Conservation (phyloP, 2,329 filamentous ascomycete species). For the Tolypocladium cylindrosporum region DNA sequence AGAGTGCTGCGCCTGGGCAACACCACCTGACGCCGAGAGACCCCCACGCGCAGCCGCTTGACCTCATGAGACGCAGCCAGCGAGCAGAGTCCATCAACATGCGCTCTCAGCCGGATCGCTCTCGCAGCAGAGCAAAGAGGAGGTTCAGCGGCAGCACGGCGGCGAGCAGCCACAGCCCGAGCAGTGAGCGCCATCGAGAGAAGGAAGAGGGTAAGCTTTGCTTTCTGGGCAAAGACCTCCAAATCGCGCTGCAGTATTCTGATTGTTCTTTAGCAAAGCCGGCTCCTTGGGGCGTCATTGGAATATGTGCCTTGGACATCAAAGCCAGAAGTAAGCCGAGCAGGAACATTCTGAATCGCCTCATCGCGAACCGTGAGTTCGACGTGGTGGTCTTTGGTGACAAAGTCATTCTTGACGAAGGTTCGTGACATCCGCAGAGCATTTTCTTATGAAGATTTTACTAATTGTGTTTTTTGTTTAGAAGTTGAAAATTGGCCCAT, state of each 20-base stretch:
- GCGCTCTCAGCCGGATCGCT: conserved; percentile 42
- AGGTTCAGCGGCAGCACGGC: conserved; percentile 73
- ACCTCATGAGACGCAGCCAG: conserved; percentile 35
- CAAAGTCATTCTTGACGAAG: conserved; percentile 95
- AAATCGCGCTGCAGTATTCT: conserved; percentile 8
- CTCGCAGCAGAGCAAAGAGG: conserved; percentile 60
- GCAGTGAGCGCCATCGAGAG: conserved; percentile 56
- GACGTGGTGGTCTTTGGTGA: conserved; percentile 97
- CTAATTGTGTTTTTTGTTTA: conserved; percentile 14
- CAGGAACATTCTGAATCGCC: conserved; percentile 84
- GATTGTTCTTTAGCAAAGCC: conserved; percentile 36
- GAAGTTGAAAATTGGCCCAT: conserved; percentile 93
- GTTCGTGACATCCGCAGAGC: conserved; percentile 18
- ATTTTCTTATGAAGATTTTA: no score
- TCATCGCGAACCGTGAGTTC: conserved; percentile 86
- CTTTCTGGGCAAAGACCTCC: background rate
- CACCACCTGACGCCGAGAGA: conserved; percentile 38
- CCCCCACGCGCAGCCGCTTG: conserved; percentile 26
- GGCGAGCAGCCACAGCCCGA: conserved; percentile 73
- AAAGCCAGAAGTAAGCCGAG: conserved; percentile 97
- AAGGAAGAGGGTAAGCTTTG: conserved; percentile 41
- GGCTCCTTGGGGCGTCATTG: conserved; percentile 60
- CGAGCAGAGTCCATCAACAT: conserved; percentile 23
- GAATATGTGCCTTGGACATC: conserved; percentile 88
- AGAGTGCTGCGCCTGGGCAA: conserved; percentile 17